Base-by-base conservation (phyloP, 495 filamentous ascomycete species). In the Xylaria grammica region DNA sequence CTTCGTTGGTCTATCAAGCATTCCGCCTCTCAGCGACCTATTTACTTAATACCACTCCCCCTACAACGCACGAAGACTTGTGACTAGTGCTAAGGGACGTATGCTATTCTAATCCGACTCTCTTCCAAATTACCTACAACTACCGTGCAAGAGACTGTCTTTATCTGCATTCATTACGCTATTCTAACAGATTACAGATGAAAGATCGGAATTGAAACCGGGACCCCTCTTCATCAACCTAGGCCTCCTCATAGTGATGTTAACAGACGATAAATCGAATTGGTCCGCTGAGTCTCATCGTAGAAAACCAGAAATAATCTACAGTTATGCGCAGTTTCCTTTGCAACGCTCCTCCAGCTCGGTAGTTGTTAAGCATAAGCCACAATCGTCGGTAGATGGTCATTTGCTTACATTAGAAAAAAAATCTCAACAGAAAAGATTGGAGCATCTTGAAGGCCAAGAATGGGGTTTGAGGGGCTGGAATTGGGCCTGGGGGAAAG, bases 201-300 rank as follows among this genome's bases (percentile, higher is more conserved):
- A 48, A 45, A 45, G n/a, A 19, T 45, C 44, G 20, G 44, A 24
- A 13, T 27, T 52, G 20, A 62, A 52, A 13, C 51, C 52, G 5
- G 58, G 62, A 29, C 60, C 67, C 7, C 24, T 72, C 30, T 72
- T 72, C 22, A 52, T 69, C 15, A 68, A 72, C 24, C 29, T 50
- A 49, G 56, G 65, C n/a, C 59, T 68, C 20, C 70, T 67, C 22
- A 62, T 67, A 11, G 68, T 63, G 67, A 65, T 44, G 1, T 44
- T 68, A 22, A 59, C 56, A 19, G 56, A 42, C n/a, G 42, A 59
- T 15, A 10, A 17, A 5, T 46, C 56, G 2, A 48, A 57, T 26
- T 11, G 7, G 1, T 15, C 40, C 27, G 40, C 42, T n/a, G 42
- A 46, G 3, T 20, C 26, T 0, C 26, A 22, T 5, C 56, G 20